Base-by-base conservation (phyloP, 2,329 filamentous ascomycete species). In the Aspergillus nomiae region DNA sequence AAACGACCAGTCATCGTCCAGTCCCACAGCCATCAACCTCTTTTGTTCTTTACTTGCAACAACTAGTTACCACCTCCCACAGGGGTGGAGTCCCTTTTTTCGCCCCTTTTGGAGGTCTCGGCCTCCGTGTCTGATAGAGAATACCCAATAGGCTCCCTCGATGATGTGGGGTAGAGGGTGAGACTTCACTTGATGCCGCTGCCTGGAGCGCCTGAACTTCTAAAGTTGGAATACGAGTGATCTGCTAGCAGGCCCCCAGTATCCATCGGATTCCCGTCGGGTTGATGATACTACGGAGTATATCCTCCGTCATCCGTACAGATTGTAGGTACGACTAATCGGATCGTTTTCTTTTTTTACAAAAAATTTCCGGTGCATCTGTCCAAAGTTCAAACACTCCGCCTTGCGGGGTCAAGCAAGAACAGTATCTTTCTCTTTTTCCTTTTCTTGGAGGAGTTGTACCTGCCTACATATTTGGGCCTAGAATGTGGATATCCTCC, bases 141-240 rank as follows among this genome's bases (percentile, higher is more conserved):
- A 34, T 14, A 38, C 12, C 51, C 51, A 55, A 55, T 55, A 21
- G 24, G 38, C 12, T 14, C 24, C 8, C 16, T 14, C 45, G 0
- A 28, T 34, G 1, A 26, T 30, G 50, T 32, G 30, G 50, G 21
- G 26, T 28, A 11, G 50, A 12, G 5, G 24, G 21, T 48, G 24
- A 48, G 45, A 34, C 28, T 55, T 28, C 8, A 41, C 16, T 41
- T 19, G 38, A 41, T n/a, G 38, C 19, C 16, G 8, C 16, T 41
- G 16, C 19, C n/a, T 38, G 12, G 14, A 26, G 51, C 24, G 43
- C 21, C 28, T 19, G 26, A 32, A 30, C n/a, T 38, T 55, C 51
- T 38, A 55, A 55, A 55, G n/a, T 55, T 55, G 32, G 51, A 53
- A 53, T 21, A 53, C 26, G 28, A 48, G 45, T 28, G 45, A 48